Percentiles rank a stretch among this genome's conserved stretches.
Conservation (phyloP, 2,329 filamentous ascomycete species). For the Pyricularia sp. region DNA sequence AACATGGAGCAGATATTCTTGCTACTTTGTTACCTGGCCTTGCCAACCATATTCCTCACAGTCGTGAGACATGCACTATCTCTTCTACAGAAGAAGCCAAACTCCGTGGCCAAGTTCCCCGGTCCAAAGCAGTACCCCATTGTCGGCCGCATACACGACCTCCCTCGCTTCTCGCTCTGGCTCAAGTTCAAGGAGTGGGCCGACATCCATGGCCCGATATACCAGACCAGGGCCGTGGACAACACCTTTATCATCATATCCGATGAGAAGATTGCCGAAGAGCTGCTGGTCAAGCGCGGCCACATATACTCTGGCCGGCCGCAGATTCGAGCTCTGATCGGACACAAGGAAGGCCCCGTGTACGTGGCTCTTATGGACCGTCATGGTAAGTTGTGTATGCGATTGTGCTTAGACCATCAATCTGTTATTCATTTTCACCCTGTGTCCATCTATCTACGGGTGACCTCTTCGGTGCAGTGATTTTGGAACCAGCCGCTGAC, state of each 20-base stretch:
- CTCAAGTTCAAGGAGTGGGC: conserved; percentile 41
- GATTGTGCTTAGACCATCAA: neutral
- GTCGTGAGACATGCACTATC: conserved; percentile 26
- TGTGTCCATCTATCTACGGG: too few species aligned
- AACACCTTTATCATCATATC: conserved; percentile 35
- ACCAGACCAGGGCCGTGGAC: conserved; percentile 28
- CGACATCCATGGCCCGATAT: conserved; percentile 31
- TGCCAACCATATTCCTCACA: conserved; percentile 33
- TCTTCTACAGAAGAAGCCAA: conserved; percentile 20
- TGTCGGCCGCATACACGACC: conserved; percentile 37
- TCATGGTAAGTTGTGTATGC: conserved; percentile 25
- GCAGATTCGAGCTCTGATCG: conserved; percentile 37
- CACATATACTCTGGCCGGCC: conserved; percentile 41
- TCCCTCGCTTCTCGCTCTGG: conserved; percentile 36
- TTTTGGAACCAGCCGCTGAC: neutral
- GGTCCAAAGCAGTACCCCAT: conserved; percentile 37
- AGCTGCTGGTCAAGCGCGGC: conserved; percentile 37
- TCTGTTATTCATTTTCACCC: too few species aligned
- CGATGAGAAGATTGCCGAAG: conserved; percentile 36
- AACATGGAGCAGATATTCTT: conserved; percentile 28
- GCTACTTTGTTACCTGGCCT: conserved; percentile 33
- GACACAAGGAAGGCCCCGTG: conserved; percentile 36
- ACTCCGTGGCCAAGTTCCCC: conserved; percentile 26
- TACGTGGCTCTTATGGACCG: conserved; percentile 43
- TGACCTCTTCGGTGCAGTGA: neutral